These are phyloP conservation scores for Prunus fruticosa DNA, from an alignment of 306 rosid species.

Conservation along the genomic window DNA sequence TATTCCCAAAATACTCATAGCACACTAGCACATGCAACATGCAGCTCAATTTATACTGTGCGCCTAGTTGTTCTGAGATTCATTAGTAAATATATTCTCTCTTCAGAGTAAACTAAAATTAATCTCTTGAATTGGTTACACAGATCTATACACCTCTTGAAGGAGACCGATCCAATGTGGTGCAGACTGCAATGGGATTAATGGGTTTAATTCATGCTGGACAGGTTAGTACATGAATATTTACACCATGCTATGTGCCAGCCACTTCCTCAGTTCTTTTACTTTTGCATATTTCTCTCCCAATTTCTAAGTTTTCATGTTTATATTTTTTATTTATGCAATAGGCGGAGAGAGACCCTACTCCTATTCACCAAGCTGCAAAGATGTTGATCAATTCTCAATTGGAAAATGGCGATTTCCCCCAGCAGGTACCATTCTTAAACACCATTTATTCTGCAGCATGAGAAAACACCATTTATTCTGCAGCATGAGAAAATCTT, in stretches of 20 bases:
- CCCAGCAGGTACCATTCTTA: slow-evolving; percentile 41
- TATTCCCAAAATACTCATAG: no score
- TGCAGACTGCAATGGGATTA: slow-evolving; percentile 36
- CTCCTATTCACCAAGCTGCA: slow-evolving; percentile 42
- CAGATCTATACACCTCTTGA: slow-evolving; percentile 32
- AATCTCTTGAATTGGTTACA: no score
- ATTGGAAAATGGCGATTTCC: slow-evolving; percentile 37
- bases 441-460: not conserved
- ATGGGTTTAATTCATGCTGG: slow-evolving; percentile 34
- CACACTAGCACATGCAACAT: no score
- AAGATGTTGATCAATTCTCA: slow-evolving; percentile 37
- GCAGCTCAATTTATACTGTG: no score
- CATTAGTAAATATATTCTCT: no score
- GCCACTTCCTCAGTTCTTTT: not conserved
- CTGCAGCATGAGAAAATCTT: no score
- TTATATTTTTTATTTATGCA: not conserved
- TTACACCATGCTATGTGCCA: not conserved
- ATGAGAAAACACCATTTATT: no score
- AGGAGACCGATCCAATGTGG: slow-evolving; percentile 31
- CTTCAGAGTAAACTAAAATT: no score
- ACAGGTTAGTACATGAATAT: slow-evolving; percentile 19
- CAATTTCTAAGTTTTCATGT: not conserved
- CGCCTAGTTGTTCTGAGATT: no score
- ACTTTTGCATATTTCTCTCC: not conserved
- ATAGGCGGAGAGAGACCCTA: slow-evolving; percentile 36